phyloP scores from a whole-genome alignment of 179 eudicot genomes.

The Nepenthes alata region DNA sequence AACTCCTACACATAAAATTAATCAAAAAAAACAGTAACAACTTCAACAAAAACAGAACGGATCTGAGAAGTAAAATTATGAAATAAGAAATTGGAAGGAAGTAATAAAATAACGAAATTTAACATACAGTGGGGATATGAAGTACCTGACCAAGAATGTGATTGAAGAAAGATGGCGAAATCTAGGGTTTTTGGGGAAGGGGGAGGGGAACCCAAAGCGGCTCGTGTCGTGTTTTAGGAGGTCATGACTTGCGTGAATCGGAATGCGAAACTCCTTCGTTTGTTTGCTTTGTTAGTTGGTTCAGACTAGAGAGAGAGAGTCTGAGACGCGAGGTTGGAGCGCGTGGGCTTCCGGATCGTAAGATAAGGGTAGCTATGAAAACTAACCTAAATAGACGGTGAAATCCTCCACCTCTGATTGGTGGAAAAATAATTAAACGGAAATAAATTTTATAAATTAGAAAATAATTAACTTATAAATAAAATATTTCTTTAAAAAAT shows the following conservation, averaged over 20 bases:
- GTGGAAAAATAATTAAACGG: too few relatives aligned
- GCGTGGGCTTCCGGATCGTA: neutral
- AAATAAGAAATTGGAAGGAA: neutral
- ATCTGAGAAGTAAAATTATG: constrained; percentile 10
- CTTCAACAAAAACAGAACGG: constrained; percentile 2
- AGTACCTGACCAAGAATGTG: constrained; percentile 15
- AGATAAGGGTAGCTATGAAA: too few relatives aligned
- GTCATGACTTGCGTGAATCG: constrained; percentile 12
- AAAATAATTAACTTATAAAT: too few relatives aligned
- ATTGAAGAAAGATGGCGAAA: constrained; percentile 6
- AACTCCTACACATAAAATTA: constrained; percentile 8
- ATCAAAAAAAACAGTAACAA: constrained; percentile 4
- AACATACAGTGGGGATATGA: neutral
- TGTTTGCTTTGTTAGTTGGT: constrained; percentile 25
- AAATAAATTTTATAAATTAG: too few relatives aligned
- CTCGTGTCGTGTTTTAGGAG: neutral
- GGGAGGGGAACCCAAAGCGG: constrained; percentile 13
- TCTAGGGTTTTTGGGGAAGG: constrained; percentile 25
- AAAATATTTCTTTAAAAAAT: too few relatives aligned
- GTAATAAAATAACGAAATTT: neutral
- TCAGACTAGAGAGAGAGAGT: neutral
- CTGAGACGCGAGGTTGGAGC: neutral
- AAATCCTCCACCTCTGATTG: too few relatives aligned
- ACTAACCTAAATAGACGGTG: too few relatives aligned
- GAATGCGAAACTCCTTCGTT: neutral